phyloP scores from a whole-genome alignment of 2,329 filamentous ascomycete species.

The Curvularia lunata region DNA sequence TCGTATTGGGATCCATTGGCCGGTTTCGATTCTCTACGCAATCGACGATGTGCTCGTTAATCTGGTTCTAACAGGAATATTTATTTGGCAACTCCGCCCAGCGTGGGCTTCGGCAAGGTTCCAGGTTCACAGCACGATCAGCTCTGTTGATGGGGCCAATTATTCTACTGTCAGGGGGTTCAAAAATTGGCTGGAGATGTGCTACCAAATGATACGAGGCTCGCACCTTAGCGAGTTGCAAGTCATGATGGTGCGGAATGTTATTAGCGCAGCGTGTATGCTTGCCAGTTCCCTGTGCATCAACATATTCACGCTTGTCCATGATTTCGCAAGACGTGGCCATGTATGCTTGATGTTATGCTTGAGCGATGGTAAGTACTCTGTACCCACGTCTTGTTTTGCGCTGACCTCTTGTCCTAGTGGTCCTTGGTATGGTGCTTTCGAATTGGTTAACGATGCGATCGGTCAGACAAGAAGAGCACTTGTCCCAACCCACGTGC shows the following conservation, averaged over 20 bases:
- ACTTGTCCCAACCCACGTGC: not conserved
- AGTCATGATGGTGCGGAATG: slow-evolving; percentile 31
- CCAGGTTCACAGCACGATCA: not conserved
- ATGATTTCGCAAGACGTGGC: slow-evolving; percentile 36
- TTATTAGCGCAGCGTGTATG: slow-evolving; percentile 40
- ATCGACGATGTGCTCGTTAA: slow-evolving; percentile 45
- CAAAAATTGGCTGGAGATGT: not conserved
- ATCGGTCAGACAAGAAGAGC: slow-evolving; percentile 9
- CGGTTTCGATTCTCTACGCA: slow-evolving; percentile 40
- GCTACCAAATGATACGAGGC: not conserved
- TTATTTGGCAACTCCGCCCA: slow-evolving; percentile 45
- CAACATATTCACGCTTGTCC: slow-evolving; percentile 38
- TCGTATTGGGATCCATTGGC: slow-evolving; percentile 43
- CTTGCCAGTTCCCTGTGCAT: slow-evolving; percentile 46
- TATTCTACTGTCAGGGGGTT: not conserved
- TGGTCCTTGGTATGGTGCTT: slow-evolving; percentile 27
- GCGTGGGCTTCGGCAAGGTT: slow-evolving; percentile 12
- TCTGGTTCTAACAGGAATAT: slow-evolving; percentile 42
- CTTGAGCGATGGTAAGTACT: slow-evolving; percentile 46
- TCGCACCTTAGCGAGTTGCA: slow-evolving; percentile 21
- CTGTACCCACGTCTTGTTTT: not conserved
- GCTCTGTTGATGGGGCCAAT: not conserved
- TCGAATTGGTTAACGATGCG: slow-evolving; percentile 30
- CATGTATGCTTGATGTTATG: slow-evolving; percentile 50
- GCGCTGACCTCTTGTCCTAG: slow-evolving; percentile 12